Evolutionary conservation across 2,329 filamentous ascomycete genomes (phyloP), one percentile per base, ranked within the genome.

Genomic region (Diaporthe sp.): DNA sequence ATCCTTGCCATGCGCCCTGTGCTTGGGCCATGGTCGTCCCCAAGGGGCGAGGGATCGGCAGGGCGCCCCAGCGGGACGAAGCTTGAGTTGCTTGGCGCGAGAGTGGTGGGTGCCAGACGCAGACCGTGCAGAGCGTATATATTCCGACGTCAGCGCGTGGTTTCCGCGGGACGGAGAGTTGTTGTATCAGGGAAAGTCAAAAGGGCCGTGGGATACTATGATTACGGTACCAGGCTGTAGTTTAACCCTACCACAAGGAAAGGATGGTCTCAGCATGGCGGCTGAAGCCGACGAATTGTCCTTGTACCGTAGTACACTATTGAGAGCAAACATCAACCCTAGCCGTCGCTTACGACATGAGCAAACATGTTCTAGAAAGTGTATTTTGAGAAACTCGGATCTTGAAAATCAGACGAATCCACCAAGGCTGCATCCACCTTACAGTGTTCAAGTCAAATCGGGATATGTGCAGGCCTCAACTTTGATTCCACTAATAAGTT

Each of bases 61-160:
- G 61, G 25, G 60, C 35, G 61, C 61, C 42, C 42, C 61, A 50
- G 42, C 61, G 60, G 30, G 19, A 25, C 19, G 42, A 66, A 66
- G 61, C 61, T 66, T 50, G 61, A 50, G 35, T 35, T 66, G 61
- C 61, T 66, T 66, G 42, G 61, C 61, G 30, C 19, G 30, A 50
- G 30, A 19, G 61, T 50, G 61, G 42, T 50, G 61, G 61, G 42
- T 66, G 61, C 61, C 42, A 66, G 19, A 66, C 13, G 61, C 10
- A 66, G 45, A 50, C 61, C 42, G 61, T 66, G 61, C 60, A 66
- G 60, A 66, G 42, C 42, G 60, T 66, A 40, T 28, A 10, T 66
- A 66, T 66, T 66, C 60, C 42, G 60, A 35, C 35, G 28, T 17
- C 19, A 35, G 60, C 60, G 42, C 42, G 28, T 47, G 28, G 19